Conservation (phyloP, 2,329 filamentous ascomycete species). For the Dactylellina leptospora region DNA sequence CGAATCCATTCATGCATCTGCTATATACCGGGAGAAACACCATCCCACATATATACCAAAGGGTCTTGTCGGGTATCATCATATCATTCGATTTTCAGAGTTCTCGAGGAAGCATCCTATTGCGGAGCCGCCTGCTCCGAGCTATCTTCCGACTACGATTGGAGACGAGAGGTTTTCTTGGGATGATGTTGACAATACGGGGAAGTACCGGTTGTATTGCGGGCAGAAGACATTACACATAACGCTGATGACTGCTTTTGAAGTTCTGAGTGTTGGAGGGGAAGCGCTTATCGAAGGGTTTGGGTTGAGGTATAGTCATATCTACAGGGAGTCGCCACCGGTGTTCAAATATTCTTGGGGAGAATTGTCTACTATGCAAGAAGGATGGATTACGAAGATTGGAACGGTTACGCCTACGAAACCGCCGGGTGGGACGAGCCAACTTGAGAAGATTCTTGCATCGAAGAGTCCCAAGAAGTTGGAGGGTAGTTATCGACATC, state of each 20-base stretch:
- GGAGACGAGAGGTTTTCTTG: conserved; percentile 14
- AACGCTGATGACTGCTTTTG: conserved; percentile 28
- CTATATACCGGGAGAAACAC: conserved; percentile 17
- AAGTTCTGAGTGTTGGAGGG: conserved; percentile 27
- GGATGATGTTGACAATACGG: too few relatives aligned
- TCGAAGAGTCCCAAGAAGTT: conserved; percentile 14
- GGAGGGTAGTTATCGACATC: conserved; percentile 4
- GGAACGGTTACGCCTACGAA: not conserved
- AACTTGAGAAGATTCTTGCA: not conserved
- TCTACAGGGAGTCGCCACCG: conserved; percentile 36
- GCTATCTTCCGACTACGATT: conserved; percentile 13
- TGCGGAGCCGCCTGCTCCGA: too few relatives aligned
- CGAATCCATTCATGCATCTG: conserved; percentile 38
- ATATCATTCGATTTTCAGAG: too few relatives aligned
- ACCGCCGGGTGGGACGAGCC: not conserved
- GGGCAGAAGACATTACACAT: conserved; percentile 8
- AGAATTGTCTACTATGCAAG: conserved; percentile 21
- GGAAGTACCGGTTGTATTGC: not conserved
- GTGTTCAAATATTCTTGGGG: conserved; percentile 22
- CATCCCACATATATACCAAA: conserved; percentile 27
- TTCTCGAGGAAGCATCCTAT: too few relatives aligned
- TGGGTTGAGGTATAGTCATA: conserved; percentile 25
- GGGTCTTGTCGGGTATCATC: conserved; percentile 27
- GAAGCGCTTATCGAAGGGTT: conserved; percentile 22
- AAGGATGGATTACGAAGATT: conserved; percentile 30